These are phyloP conservation scores for Fusarium torulosum DNA, from an alignment of 2,329 filamentous ascomycete species.

Conservation along the genomic window DNA sequence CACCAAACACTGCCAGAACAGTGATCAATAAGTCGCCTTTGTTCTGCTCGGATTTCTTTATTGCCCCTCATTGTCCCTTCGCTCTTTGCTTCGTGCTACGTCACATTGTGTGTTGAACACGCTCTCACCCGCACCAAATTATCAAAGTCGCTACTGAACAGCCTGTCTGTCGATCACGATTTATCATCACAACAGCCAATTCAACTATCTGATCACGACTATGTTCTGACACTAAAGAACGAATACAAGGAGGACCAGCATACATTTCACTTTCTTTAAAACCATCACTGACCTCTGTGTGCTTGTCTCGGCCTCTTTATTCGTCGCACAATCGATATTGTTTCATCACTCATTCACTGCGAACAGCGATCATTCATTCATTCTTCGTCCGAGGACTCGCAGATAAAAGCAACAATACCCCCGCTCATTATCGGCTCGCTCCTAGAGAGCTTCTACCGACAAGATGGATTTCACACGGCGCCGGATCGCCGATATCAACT, in stretches of 20 bases:
- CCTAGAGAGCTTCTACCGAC: slow-evolving; percentile 28
- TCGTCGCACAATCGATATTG: slow-evolving; percentile 14
- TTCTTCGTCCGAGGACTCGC: slow-evolving; percentile 19
- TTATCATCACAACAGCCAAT: slow-evolving; percentile 27
- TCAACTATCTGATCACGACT: slow-evolving; percentile 24
- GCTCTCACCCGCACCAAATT: slow-evolving; percentile 15
- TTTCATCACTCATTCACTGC: slow-evolving; percentile 24
- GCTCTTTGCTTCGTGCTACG: slow-evolving; percentile 24
- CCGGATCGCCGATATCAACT: slow-evolving; percentile 50
- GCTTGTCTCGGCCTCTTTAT: slow-evolving; percentile 29
- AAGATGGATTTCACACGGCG: slow-evolving; percentile 53
- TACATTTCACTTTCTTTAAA: slow-evolving; percentile 40
- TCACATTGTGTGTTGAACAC: slow-evolving; percentile 44
- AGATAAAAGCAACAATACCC: slow-evolving; percentile 20
- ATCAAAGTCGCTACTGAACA: slow-evolving; percentile 29
- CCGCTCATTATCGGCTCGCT: slow-evolving; percentile 28
- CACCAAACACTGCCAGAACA: slow-evolving; percentile 13
- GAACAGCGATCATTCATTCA: slow-evolving; percentile 23
- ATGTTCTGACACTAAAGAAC: slow-evolving; percentile 44
- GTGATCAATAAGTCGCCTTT: slow-evolving; percentile 21
- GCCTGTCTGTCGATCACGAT: slow-evolving; percentile 29
- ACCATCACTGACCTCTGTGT: slow-evolving; percentile 16
- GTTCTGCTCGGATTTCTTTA: slow-evolving; percentile 23
- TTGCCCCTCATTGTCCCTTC: slow-evolving; percentile 25
- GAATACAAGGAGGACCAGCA: slow-evolving; percentile 42